Evolutionary conservation across 495 filamentous ascomycete species (phyloP).

Genomic region (Daldinia childiae): DNA sequence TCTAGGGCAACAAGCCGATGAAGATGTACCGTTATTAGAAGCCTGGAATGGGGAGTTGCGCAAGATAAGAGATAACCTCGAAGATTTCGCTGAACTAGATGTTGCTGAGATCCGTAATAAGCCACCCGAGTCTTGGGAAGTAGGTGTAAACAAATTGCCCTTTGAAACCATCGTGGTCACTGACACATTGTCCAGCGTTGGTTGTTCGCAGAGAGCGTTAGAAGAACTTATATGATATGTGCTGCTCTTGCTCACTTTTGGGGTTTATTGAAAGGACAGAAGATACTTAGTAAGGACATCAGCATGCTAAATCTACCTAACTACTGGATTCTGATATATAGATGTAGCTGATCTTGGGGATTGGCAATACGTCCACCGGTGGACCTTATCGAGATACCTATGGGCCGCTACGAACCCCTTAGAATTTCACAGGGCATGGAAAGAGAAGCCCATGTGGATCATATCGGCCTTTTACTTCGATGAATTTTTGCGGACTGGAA

Average conservation of each 20-base stretch:
- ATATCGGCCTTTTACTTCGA: constrained; percentile 37
- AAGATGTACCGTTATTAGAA: constrained; percentile 45
- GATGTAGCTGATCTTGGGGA: constrained; percentile 20
- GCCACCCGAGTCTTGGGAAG: constrained; percentile 45
- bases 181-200: constrained; percentile 31
- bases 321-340: neutral
- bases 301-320: neutral
- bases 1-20: constrained; percentile 47
- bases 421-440: constrained; percentile 44
- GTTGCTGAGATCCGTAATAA: constrained; percentile 15
- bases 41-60: constrained; percentile 48
- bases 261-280: constrained; percentile 29
- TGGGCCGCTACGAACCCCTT: constrained; percentile 39
- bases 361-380: constrained; percentile 35
- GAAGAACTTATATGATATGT: constrained; percentile 38
- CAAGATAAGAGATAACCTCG: constrained; percentile 47
- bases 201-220: constrained; percentile 42
- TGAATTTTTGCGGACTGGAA: constrained; percentile 35
- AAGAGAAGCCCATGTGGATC: constrained; percentile 40
- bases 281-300: constrained; percentile 11
- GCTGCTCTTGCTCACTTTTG: neutral
- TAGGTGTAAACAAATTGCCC: constrained; percentile 10
- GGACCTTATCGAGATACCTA: constrained; percentile 41
- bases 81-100: constrained; percentile 30
- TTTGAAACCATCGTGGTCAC: neutral